phyloP scores from a whole-genome alignment of 2,329 filamentous ascomycete genomes.

The Apiospora pterosperma region DNA sequence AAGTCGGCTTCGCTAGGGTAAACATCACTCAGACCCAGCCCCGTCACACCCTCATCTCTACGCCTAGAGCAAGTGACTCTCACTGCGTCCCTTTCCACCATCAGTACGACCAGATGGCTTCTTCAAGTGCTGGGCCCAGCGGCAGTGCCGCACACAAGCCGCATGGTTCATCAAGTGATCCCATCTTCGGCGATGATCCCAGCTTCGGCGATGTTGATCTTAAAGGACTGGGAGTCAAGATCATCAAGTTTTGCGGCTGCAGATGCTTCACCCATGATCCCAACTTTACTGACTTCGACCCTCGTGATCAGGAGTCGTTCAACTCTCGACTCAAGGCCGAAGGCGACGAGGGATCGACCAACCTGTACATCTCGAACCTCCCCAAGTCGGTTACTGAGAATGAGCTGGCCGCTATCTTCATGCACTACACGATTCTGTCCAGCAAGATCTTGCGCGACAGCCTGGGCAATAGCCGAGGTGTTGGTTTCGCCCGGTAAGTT shows the following conservation, averaged over 20 bases:
- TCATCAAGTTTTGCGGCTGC: constrained; percentile 5
- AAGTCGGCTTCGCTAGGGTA: constrained; percentile 94
- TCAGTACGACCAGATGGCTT: background rate
- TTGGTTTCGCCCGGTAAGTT: constrained; percentile 89
- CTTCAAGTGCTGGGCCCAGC: constrained; percentile 10
- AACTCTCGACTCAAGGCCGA: constrained; percentile 97
- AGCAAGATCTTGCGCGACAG: constrained; percentile 92
- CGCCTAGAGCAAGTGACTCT: background rate
- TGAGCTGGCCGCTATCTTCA: constrained; percentile 75
- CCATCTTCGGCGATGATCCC: background rate
- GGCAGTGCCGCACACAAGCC: background rate
- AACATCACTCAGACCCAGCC: constrained; percentile 24
- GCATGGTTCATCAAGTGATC: background rate
- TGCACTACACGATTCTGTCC: constrained; percentile 79
- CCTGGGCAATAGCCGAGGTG: constrained; percentile 90
- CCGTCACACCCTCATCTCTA: constrained; percentile 1
- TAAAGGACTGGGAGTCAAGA: background rate
- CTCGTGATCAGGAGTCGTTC: constrained; percentile 75
- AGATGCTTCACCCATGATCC: background rate
- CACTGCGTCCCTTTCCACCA: background rate
- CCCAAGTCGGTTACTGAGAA: constrained; percentile 90
- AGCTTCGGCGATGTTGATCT: background rate
- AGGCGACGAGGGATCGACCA: constrained; percentile 84
- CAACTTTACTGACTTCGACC: constrained; percentile 9
- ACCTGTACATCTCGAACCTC: constrained; percentile 96